Percentiles rank a stretch among this genome's conserved stretches.
Conservation (phyloP, 2,329 filamentous ascomycete genomes). For the Sclerotinia glacialis region DNA sequence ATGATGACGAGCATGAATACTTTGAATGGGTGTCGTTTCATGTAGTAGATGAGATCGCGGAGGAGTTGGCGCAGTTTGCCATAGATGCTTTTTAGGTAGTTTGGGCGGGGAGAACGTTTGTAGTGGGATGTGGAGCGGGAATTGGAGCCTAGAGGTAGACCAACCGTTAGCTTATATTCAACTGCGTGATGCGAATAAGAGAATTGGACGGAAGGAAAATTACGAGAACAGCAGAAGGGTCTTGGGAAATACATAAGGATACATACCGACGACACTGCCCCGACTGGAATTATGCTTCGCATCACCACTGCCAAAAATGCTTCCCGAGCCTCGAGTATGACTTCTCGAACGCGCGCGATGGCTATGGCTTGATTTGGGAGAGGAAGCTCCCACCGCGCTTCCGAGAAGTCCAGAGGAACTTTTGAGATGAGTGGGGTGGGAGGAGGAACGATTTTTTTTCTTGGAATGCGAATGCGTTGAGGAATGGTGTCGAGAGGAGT, state of each 20-base stretch:
- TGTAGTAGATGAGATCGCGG: conserved; percentile 77
- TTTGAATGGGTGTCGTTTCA: conserved; percentile 79
- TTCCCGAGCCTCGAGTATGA: conserved; percentile 40
- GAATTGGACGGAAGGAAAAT: neutral
- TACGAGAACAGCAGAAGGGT: neutral
- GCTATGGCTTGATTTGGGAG: conserved; percentile 23
- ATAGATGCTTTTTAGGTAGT: conserved; percentile 72
- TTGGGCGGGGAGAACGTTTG: conserved; percentile 76
- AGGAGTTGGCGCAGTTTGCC: conserved; percentile 75
- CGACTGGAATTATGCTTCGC: conserved; percentile 45
- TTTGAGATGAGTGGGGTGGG: conserved; percentile 21
- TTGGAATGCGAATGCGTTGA: conserved; percentile 33
- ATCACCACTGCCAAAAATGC: conserved; percentile 44
- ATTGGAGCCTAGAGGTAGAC: neutral
- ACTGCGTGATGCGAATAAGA: neutral
- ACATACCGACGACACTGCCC: conserved; percentile 42
- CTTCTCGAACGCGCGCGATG: conserved; percentile 23
- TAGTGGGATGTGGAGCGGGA: conserved; percentile 54
- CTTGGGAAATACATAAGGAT: neutral
- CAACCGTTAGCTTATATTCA: neutral
- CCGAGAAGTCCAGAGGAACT: conserved; percentile 15
- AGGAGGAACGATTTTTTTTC: conserved; percentile 29
- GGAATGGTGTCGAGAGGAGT: conserved; percentile 31
- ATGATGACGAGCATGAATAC: conserved; percentile 84
- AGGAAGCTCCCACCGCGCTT: neutral